Base-by-base conservation (phyloP, 768 basidiomycete genomes). In the Trametes gibbosa region DNA sequence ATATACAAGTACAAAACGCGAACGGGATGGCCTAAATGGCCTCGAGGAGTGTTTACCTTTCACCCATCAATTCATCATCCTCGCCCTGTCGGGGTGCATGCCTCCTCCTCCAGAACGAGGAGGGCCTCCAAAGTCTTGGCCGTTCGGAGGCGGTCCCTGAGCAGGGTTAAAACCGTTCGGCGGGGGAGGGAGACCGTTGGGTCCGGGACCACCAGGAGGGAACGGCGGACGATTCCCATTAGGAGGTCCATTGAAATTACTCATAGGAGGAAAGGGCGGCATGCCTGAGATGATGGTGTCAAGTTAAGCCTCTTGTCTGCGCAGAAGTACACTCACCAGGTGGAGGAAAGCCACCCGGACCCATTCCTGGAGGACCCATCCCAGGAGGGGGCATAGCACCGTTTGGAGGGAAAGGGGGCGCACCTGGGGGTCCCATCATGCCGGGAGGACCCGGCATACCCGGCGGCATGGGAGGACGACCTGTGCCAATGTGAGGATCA, bases 31-130 rank as follows among this genome's bases (percentile, higher is more conserved):
- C 29, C 29, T 32, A 10, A 32, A 32, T 32, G 29, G 29, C 29
- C 9, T 23, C 27, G 40, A 50, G 23, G 41, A 13, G 39, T n/a
- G 19, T 57, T 57, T 65, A 69, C 65, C 65, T 67, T 50, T 70
- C 68, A 52, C 72, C 80, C 86, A 93, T 84, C 90, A 93, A 53
- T 72, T 79, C 86, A 93, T 84, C 90, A 93, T 92, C 58, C 89
- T 80, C 72, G 90, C 66, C 58, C 91, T 81, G 73, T 93, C 91
- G 10, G 91, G 91, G 70, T 93, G 91, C 63, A 93, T 92, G n/a
- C 79, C 81, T n/a, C 79, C 84, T 42, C 87, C 85, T 19, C 81
- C 81, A 17, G 60, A 21, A 19, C 80, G 80, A 19, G 60, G 24
- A 1, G 63, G 21, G 17, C 70, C 70, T 29, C 74, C 71, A 46